These are phyloP conservation scores for Kodamaea plutei DNA, from an alignment of 1,139 yeast genomes.

Conservation along the genomic window DNA sequence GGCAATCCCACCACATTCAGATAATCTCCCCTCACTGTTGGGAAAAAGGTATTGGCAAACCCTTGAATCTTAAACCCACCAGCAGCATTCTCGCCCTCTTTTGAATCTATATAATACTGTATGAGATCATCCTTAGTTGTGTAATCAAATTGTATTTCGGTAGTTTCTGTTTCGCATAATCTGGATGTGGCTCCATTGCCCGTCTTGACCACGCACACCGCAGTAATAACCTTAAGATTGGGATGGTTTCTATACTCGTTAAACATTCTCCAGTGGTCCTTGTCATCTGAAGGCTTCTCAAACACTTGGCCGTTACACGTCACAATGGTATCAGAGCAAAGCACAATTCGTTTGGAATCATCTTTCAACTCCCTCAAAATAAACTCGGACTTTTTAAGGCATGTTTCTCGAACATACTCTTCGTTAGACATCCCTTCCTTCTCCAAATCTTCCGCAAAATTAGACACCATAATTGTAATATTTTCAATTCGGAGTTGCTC, in stretches of 20 bases:
- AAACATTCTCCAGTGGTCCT: constrained; percentile 43
- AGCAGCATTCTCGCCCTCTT: constrained; percentile 79
- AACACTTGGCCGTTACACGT: constrained; percentile 54
- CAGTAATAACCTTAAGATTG: constrained; percentile 61
- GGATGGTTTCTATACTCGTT: constrained; percentile 39
- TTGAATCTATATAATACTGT: constrained; percentile 56
- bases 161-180: constrained; percentile 21
- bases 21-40: constrained; percentile 69
- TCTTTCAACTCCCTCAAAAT: constrained; percentile 43
- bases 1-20: constrained; percentile 92
- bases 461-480: constrained; percentile 47
- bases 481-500: constrained; percentile 57
- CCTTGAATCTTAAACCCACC: constrained; percentile 92
- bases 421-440: constrained; percentile 47
- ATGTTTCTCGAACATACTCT: constrained; percentile 70
- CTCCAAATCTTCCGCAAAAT: constrained; percentile 70
- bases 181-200: constrained; percentile 4
- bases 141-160: constrained; percentile 27
- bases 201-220: constrained; percentile 50
- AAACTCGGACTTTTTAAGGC: constrained; percentile 53
- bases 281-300: constrained; percentile 68
- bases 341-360: constrained; percentile 26
- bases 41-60: constrained; percentile 60
- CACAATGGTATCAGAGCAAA: constrained; percentile 89
- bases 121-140: constrained; percentile 50